These are phyloP conservation scores for Sporormia fimetaria DNA, from an alignment of 495 filamentous ascomycete genomes.

Conservation along the genomic window DNA sequence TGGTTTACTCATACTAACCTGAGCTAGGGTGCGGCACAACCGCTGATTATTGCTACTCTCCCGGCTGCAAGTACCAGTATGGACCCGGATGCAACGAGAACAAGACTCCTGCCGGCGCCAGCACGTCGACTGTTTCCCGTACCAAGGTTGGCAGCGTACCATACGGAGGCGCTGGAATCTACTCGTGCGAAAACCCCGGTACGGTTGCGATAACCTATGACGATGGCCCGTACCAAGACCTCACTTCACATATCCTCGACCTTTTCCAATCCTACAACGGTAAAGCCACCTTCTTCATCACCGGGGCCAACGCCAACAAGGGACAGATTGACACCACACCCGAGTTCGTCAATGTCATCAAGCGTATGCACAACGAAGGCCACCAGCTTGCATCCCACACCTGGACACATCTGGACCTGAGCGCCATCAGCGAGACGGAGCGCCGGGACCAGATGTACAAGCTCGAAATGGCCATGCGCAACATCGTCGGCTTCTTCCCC, in stretches of 20 bases:
- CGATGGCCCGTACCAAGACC: slow-evolving; percentile 56
- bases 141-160: slow-evolving; percentile 14
- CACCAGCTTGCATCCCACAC: slow-evolving; percentile 80
- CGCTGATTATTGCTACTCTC: slow-evolving; percentile 18
- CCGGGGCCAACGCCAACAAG: slow-evolving; percentile 62
- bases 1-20: slow-evolving; percentile 1
- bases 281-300: slow-evolving; percentile 72
- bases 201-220: slow-evolving; percentile 69
- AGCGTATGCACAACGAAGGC: slow-evolving; percentile 57
- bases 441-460: slow-evolving; percentile 59
- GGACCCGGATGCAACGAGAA: slow-evolving; percentile 24
- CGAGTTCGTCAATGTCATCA: slow-evolving; percentile 50
- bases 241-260: slow-evolving; percentile 58
- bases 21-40: slow-evolving; percentile 15
- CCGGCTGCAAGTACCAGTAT: slow-evolving; percentile 18
- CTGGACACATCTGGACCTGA: slow-evolving; percentile 69
- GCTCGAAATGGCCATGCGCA: slow-evolving; percentile 69
- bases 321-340: slow-evolving; percentile 53
- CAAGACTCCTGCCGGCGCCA: slow-evolving; percentile 19
- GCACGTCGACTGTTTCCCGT: slow-evolving; percentile 19
- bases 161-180: slow-evolving; percentile 40
- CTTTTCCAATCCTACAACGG: slow-evolving; percentile 53
- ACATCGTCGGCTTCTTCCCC: slow-evolving; percentile 69
- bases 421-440: slow-evolving; percentile 43
- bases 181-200: slow-evolving; percentile 48